These are phyloP conservation scores for Aureobasidium uvarum DNA, from an alignment of 2,329 filamentous ascomycete species.

Conservation along the genomic window DNA sequence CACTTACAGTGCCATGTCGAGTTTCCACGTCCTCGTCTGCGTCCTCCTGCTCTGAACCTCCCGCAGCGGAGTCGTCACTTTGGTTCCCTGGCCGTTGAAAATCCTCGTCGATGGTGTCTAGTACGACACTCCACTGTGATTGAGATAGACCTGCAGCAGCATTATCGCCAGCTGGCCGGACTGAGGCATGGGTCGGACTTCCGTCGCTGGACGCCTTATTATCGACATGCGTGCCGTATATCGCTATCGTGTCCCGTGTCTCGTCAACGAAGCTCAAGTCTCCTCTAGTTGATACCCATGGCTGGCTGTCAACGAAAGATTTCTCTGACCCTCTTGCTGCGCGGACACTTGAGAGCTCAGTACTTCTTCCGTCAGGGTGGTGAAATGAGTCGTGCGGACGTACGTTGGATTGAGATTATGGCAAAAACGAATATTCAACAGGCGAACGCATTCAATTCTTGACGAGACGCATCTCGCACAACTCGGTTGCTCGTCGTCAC, in stretches of 20 bases:
- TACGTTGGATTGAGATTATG: conserved; percentile 16
- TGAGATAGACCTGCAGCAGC: background rate
- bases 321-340: background rate
- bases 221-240: background rate
- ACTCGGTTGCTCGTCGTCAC: conserved; percentile 19
- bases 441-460: conserved; percentile 4
- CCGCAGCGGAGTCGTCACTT: background rate
- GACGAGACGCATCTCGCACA: conserved; percentile 1
- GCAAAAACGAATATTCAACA: conserved; percentile 9
- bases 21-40: background rate
- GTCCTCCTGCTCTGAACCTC: background rate
- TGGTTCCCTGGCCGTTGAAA: background rate
- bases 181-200: background rate
- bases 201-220: background rate
- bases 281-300: conserved; percentile 8
- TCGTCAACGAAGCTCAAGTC: conserved; percentile 9
- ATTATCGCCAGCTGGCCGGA: background rate
- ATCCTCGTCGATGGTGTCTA: background rate
- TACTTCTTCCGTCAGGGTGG: background rate
- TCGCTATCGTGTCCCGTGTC: conserved; percentile 10
- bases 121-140: background rate
- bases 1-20: background rate
- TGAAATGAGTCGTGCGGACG: background rate
- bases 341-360: background rate
- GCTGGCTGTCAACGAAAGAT: background rate